Conservation (phyloP, 306 rosid genomes). For the Quercus aquifolioides region DNA sequence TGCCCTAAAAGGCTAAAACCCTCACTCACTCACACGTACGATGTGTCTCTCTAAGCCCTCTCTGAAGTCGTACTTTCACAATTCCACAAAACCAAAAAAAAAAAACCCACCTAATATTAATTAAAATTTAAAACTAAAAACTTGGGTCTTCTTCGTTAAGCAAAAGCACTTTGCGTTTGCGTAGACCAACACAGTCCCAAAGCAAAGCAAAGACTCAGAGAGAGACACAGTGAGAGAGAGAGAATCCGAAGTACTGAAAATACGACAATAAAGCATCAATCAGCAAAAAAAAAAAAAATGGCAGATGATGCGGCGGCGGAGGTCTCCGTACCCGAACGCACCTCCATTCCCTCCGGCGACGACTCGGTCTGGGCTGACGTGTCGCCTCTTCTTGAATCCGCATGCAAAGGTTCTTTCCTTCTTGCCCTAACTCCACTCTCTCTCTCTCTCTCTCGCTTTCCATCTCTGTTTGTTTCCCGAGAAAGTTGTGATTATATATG, state of each 20-base stretch:
- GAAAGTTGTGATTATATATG: not conserved
- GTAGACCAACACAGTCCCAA: not conserved
- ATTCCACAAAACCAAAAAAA: no score
- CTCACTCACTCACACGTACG: not conserved
- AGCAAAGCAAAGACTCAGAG: no score
- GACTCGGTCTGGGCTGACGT: constrained; percentile 85
- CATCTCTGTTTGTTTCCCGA: constrained; percentile 11
- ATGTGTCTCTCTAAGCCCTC: not conserved
- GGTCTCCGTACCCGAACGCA: constrained; percentile 27
- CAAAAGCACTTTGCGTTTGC: not conserved
- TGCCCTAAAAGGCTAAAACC: not conserved
- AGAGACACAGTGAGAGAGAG: no score
- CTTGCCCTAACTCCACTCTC: not conserved
- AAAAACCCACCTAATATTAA: not conserved
- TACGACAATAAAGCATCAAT: not conserved
- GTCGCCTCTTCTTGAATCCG: constrained; percentile 76
- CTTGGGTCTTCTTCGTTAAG: not conserved
- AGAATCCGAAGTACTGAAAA: not conserved
- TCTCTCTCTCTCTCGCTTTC: not conserved
- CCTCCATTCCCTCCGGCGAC: constrained; percentile 71
- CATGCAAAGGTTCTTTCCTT: constrained; percentile 56
- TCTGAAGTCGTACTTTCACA: not conserved
- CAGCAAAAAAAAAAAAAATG: constrained; percentile 11
- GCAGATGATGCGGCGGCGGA: constrained; percentile 28
- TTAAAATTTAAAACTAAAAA: no score